phyloP scores from a whole-genome alignment of 2,329 filamentous ascomycete genomes.

The Penicillium sp. region DNA sequence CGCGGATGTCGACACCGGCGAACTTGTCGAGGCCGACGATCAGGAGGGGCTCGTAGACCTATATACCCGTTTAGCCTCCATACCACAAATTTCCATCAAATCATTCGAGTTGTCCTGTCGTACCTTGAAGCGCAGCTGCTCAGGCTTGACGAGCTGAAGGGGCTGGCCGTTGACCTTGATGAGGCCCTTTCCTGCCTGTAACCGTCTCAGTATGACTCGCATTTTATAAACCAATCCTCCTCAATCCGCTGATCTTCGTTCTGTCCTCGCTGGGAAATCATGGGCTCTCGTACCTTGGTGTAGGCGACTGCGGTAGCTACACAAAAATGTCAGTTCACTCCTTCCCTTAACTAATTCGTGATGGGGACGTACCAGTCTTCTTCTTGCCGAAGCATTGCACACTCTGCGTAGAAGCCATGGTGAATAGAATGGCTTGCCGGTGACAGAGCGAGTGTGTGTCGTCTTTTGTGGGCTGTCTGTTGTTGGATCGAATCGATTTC shows the following conservation, averaged over 20 bases:
- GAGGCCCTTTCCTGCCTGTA: conserved; percentile 74
- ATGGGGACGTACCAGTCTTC: conserved; percentile 60
- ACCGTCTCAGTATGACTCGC: conserved; percentile 12
- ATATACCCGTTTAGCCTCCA: conserved; percentile 16
- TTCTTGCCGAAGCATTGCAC: conserved; percentile 99
- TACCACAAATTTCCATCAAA: neutral
- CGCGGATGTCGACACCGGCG: conserved; percentile 92
- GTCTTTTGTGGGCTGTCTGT: conserved; percentile 11
- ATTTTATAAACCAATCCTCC: neutral
- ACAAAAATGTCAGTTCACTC: conserved; percentile 16
- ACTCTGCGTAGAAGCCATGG: conserved; percentile 73
- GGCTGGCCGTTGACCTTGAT: conserved; percentile 99
- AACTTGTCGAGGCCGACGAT: conserved; percentile 98
- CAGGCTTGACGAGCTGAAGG: conserved; percentile 87
- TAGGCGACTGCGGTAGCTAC: conserved; percentile 81
- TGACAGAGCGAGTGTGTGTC: conserved; percentile 36
- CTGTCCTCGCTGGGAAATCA: conserved; percentile 2
- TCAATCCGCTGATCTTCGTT: neutral
- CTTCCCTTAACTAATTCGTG: neutral
- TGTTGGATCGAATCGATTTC: conserved; percentile 22
- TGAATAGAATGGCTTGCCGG: conserved; percentile 45
- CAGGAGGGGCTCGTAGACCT: conserved; percentile 98
- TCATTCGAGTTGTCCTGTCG: conserved; percentile 20
- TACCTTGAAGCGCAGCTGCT: conserved; percentile 97
- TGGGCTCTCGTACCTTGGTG: conserved; percentile 74